A percentile compares a stretch with the other conserved stretches of the same genome.
Conservation (phyloP, 805 yeast genomes). For the Isabelozyma pseudorhagii region DNA sequence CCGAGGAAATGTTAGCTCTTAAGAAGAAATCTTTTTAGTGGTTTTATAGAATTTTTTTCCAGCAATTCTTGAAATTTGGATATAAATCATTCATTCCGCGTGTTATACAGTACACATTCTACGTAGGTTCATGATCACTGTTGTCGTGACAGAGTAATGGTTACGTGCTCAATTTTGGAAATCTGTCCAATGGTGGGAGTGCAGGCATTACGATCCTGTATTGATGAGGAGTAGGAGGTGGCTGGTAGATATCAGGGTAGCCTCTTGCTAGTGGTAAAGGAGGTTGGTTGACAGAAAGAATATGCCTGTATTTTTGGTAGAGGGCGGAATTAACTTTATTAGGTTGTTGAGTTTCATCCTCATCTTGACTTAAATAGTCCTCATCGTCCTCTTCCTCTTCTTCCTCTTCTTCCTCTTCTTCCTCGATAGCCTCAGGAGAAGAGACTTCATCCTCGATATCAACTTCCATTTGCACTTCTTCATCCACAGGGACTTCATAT, state of each 20-base stretch:
- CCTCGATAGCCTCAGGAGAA: not conserved
- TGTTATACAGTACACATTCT: too few relatives aligned
- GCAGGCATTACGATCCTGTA: constrained; percentile 3
- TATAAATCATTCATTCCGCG: too few relatives aligned
- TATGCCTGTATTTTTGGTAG: constrained; percentile 4
- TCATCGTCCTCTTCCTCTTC: constrained; percentile 6
- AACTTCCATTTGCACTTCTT: not conserved
- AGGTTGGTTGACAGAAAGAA: constrained; percentile 2
- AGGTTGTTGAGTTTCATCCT: constrained; percentile 2
- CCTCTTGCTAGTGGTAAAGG: not conserved
- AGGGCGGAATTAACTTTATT: constrained; percentile 2
- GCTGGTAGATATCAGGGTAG: not conserved
- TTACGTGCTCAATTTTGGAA: constrained; percentile 10
- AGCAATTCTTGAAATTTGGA: not conserved
- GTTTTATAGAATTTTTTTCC: not conserved
- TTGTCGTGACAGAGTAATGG: not conserved
- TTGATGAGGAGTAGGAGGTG: constrained; percentile 2
- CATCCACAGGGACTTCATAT: not conserved
- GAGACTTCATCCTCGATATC: not conserved
- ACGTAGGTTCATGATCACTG: not conserved
- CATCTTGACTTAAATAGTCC: constrained; percentile 5
- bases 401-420: constrained; percentile 4
- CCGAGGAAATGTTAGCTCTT: not conserved
- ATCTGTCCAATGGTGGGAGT: constrained; percentile 24
- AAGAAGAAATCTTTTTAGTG: too few relatives aligned